phyloP scores from a whole-genome alignment of 108 stramenopile genomes.

The Craspedostauros australis region DNA sequence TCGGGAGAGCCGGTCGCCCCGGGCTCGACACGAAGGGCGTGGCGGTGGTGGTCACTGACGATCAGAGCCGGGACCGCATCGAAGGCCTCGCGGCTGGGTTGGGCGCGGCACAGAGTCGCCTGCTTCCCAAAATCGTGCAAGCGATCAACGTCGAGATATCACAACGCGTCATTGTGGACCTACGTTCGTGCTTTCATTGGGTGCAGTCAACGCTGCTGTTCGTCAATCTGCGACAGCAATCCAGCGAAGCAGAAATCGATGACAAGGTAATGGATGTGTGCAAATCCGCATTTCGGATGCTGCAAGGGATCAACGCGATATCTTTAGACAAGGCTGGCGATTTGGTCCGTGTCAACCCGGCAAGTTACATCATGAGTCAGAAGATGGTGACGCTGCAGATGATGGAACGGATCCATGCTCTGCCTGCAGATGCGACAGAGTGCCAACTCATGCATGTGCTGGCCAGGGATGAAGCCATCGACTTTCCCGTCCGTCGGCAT shows the following conservation, averaged over 20 bases:
- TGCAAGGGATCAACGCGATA: neutral
- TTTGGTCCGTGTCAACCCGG: constrained; percentile 30
- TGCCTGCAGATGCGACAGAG: constrained; percentile 54
- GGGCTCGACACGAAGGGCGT: constrained; percentile 93
- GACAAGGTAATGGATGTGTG: constrained; percentile 3
- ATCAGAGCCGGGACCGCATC: constrained; percentile 30
- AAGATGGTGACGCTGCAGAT: constrained; percentile 60
- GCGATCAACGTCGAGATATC: constrained; percentile 80
- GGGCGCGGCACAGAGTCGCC: constrained; percentile 62
- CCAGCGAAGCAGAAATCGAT: constrained; percentile 10
- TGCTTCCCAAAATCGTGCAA: constrained; percentile 58
- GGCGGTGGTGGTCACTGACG: constrained; percentile 82
- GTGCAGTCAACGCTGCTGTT: constrained; percentile 61
- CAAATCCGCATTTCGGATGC: too few species aligned
- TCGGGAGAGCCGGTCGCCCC: constrained; percentile 94
- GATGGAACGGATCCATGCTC: constrained; percentile 56
- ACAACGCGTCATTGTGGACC: constrained; percentile 58
- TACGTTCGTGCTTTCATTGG: constrained; percentile 55
- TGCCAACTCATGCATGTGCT: constrained; percentile 59
- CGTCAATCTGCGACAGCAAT: constrained; percentile 30
- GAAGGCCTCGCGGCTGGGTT: constrained; percentile 36
- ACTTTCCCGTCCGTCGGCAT: constrained; percentile 53
- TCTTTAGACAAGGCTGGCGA: neutral
- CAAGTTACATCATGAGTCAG: constrained; percentile 69
- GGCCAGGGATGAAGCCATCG: constrained; percentile 52